Evolutionary conservation across 2,329 filamentous ascomycete genomes (phyloP).

Genomic region (Zasmidium cellare): DNA sequence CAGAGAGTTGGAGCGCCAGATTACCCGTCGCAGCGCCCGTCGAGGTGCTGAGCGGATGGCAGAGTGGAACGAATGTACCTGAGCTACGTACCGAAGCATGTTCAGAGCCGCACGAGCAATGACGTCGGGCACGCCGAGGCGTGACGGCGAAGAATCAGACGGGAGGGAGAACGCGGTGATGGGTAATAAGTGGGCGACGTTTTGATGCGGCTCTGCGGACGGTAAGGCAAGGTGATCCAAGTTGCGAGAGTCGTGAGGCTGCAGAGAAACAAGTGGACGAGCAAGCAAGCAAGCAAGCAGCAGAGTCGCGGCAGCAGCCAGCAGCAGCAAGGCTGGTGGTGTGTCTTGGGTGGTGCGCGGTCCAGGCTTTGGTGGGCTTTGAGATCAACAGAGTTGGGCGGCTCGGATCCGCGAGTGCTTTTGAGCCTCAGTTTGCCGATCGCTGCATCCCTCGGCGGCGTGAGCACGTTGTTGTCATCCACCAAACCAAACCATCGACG

Average conservation of each 20-base stretch:
- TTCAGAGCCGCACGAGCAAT: conserved; percentile 13
- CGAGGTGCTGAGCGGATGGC: conserved; percentile 1
- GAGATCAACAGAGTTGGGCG: background rate
- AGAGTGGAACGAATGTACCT: background rate
- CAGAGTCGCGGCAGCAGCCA: background rate
- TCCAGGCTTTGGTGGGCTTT: background rate
- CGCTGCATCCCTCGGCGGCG: background rate
- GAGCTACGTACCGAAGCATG: conserved; percentile 16
- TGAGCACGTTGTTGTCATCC: background rate
- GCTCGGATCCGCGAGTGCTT: background rate
- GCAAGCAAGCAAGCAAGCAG: background rate
- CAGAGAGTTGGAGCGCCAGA: background rate
- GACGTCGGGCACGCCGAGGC: conserved; percentile 7
- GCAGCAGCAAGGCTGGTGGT: background rate
- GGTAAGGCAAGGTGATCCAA: background rate
- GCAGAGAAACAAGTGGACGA: background rate
- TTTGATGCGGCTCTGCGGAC: background rate
- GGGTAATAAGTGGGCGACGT: background rate
- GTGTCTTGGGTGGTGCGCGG: background rate
- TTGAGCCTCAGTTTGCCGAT: background rate
- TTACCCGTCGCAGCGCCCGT: background rate
- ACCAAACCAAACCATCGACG: background rate
- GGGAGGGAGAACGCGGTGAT: background rate
- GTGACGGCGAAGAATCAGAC: background rate
- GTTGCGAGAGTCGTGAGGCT: background rate